phyloP scores from a whole-genome alignment of 768 basidiomycete genomes.

The Chalciporus pseudorubinellus region DNA sequence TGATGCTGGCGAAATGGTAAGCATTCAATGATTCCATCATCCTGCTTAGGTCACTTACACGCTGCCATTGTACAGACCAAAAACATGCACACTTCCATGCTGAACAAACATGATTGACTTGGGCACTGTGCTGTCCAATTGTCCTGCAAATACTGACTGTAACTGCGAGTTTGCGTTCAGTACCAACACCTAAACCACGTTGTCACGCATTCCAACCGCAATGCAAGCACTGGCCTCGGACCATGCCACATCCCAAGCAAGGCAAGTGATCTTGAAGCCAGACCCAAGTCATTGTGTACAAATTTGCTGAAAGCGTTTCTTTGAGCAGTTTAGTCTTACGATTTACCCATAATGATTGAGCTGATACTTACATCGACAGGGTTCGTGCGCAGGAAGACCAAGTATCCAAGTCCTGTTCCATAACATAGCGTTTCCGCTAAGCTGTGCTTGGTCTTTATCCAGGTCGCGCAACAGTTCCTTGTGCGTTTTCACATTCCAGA shows the following conservation, averaged over 20 bases:
- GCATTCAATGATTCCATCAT: not conserved
- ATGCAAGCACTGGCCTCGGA: not conserved
- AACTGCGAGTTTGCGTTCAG: not conserved
- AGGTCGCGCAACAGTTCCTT: slow-evolving; percentile 3
- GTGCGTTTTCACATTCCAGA: not conserved
- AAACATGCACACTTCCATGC: not conserved
- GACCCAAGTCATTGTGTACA: slow-evolving; percentile 5
- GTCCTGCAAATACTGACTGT: slow-evolving; percentile 4
- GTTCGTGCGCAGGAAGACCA: slow-evolving; percentile 2
- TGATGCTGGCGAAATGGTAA: slow-evolving; percentile 1
- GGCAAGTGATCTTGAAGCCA: slow-evolving; percentile 9
- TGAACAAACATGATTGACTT: slow-evolving; percentile 3
- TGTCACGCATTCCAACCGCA: slow-evolving; percentile 5
- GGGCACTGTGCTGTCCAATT: slow-evolving; percentile 1
- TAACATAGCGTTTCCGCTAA: slow-evolving; percentile 5
- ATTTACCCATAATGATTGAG: not conserved
- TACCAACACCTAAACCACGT: slow-evolving; percentile 3
- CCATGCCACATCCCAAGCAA: slow-evolving; percentile 1
- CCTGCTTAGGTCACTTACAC: not conserved
- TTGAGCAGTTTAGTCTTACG: not conserved
- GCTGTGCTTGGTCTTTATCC: slow-evolving; percentile 1
- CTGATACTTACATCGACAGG: slow-evolving; percentile 8
- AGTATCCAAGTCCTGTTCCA: slow-evolving; percentile 3
- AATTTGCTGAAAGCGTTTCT: slow-evolving; percentile 12
- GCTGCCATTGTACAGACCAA: slow-evolving; percentile 6